phyloP scores from a whole-genome alignment of 345 rosid species.

The Excoecaria agallocha region DNA sequence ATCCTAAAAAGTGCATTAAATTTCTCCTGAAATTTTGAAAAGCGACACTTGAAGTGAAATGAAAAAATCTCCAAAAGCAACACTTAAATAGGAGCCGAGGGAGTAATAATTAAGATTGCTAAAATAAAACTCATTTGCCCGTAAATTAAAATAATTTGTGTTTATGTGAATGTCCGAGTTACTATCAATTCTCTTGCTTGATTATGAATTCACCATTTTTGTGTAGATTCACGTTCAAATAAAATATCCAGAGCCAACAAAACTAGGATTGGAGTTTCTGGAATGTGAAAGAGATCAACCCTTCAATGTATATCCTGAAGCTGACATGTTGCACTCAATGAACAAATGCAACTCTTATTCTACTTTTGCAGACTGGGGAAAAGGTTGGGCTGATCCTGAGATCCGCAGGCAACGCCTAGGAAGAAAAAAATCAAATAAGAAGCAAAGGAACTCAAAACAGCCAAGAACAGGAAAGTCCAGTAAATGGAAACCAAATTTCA shows the following conservation, averaged over 20 bases:
- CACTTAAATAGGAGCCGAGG: too few species aligned
- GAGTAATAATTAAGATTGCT: too few species aligned
- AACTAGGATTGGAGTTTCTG: slow-evolving; percentile 52
- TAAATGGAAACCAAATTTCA: slow-evolving; percentile 29
- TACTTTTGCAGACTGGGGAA: slow-evolving; percentile 70
- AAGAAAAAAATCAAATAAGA: slow-evolving; percentile 26
- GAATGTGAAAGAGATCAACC: slow-evolving; percentile 33
- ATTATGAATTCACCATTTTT: background rate
- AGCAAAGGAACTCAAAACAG: slow-evolving; percentile 18
- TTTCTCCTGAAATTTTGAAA: too few species aligned
- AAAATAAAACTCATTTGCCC: too few species aligned
- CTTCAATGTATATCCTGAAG: slow-evolving; percentile 64
- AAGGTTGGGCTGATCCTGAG: slow-evolving; percentile 93
- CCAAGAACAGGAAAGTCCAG: slow-evolving; percentile 17
- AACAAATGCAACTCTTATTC: slow-evolving; percentile 37
- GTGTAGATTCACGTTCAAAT: slow-evolving; percentile 74
- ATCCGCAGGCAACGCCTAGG: slow-evolving; percentile 59
- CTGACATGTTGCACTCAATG: slow-evolving; percentile 66
- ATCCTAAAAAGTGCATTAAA: too few species aligned
- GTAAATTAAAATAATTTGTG: too few species aligned
- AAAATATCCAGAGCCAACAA: slow-evolving; percentile 54
- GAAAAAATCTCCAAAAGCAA: too few species aligned
- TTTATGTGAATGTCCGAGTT: too few species aligned
- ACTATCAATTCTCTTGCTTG: too few species aligned
- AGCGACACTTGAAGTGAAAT: too few species aligned